These are phyloP conservation scores for Astrothelium subdiscretum DNA, from an alignment of 495 filamentous ascomycete species.

Conservation along the genomic window DNA sequence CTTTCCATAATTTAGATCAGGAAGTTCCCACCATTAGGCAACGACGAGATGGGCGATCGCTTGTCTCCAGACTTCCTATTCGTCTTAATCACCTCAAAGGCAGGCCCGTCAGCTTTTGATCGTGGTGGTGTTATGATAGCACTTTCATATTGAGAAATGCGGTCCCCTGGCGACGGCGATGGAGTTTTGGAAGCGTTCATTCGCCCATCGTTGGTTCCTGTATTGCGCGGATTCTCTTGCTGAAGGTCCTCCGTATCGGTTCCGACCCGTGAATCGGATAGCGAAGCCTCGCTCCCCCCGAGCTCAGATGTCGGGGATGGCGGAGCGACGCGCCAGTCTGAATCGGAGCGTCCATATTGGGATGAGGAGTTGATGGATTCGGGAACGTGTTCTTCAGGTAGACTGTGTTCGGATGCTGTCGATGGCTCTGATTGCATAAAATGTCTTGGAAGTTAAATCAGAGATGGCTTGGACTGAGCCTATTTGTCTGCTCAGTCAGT, in stretches of 20 bases:
- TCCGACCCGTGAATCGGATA: constrained; percentile 11
- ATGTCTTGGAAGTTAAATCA: constrained; percentile 32
- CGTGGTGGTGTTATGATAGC: constrained; percentile 36
- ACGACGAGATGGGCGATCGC: constrained; percentile 40
- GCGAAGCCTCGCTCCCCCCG: background rate
- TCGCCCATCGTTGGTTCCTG: background rate
- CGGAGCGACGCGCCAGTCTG: constrained; percentile 22
- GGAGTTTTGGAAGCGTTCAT: constrained; percentile 23
- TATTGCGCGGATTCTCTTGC: background rate
- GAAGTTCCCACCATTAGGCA: constrained; percentile 65
- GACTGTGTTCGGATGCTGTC: constrained; percentile 46
- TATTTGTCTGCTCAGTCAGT: constrained; percentile 30
- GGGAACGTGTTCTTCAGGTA: constrained; percentile 33
- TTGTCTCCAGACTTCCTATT: constrained; percentile 36
- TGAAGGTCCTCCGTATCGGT: constrained; percentile 9
- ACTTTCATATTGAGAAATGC: constrained; percentile 64
- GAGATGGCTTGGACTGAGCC: constrained; percentile 54
- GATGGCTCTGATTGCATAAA: constrained; percentile 86
- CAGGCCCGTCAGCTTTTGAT: constrained; percentile 36
- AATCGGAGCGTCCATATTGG: constrained; percentile 63
- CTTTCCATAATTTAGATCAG: constrained; percentile 1
- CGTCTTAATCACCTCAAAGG: constrained; percentile 53
- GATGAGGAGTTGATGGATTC: constrained; percentile 31
- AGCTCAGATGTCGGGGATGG: constrained; percentile 13
- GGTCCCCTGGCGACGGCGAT: constrained; percentile 41